phyloP scores from a whole-genome alignment of 805 yeast species.

The Candida dajiaensis region DNA sequence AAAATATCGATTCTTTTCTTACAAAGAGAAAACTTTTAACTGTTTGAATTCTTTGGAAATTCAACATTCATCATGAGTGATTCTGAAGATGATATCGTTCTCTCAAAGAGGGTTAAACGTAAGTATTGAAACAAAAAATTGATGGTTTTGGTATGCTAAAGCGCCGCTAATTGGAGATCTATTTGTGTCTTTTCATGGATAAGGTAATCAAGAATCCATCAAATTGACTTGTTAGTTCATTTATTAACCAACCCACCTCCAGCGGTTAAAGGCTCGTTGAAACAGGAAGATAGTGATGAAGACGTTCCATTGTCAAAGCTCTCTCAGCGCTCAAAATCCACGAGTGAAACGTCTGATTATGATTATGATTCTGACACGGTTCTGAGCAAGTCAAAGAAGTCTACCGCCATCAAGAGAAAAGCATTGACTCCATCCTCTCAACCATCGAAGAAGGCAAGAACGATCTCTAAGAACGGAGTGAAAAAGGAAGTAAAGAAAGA shows the following conservation, averaged over 20 bases:
- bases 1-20: too few species aligned
- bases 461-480: constrained; percentile 12
- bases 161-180: not conserved
- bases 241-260: not conserved
- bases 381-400: constrained; percentile 8
- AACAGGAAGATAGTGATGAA: constrained; percentile 14
- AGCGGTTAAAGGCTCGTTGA: not conserved
- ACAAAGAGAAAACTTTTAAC: too few species aligned
- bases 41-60: too few species aligned
- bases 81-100: constrained; percentile 28
- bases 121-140: constrained; percentile 5
- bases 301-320: constrained; percentile 17
- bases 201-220: not conserved
- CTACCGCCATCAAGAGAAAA: constrained; percentile 7
- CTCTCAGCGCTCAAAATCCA: constrained; percentile 8
- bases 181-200: not conserved
- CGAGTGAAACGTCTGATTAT: constrained; percentile 15
- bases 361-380: constrained; percentile 24
- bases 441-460: constrained; percentile 20
- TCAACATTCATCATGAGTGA: constrained; percentile 17
- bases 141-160: not conserved
- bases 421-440: constrained; percentile 12
- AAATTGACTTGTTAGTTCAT: not conserved
- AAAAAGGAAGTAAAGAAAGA: constrained; percentile 3
- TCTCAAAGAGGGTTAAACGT: constrained; percentile 20